Evolutionary conservation across 2,329 filamentous ascomycete genomes (phyloP), one percentile per base, ranked within the genome.

Genomic region (Teratosphaeria nubilosa): DNA sequence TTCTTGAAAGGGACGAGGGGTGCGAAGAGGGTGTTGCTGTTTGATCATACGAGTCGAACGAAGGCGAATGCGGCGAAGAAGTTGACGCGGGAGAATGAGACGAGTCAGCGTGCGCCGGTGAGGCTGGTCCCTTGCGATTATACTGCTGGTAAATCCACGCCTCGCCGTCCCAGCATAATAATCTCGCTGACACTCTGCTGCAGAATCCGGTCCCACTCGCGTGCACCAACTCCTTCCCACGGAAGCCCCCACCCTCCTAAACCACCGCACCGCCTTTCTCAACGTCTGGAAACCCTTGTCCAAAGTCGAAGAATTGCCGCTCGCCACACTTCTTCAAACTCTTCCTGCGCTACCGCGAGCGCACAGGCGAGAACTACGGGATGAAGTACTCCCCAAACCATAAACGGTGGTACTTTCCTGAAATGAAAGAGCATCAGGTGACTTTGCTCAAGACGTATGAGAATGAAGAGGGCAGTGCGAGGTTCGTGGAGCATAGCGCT

Each of bases 81-180:
- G 41, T 62, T 74, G 48, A 73, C 72, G 13, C 66, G 72, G 24
- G 68, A 73, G 56, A 68, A 65, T 1, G 67, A 68, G 11, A 71
- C 69, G 0, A 61, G 63, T 9, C 69, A 73, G 55, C 74, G 78
- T 34, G 73, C 76, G 5, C 78, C 78, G 2, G 77, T 80, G 1
- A 75, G 76, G 59, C 72, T 78, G n/a, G 77, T 80, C 1, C 78
- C 80, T 63, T 78, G 79, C 66, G 78, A 80, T 61, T 78, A 80
- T 60, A 77, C 77, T 53, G 34, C 34, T 37, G 34, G 34, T 37
- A 16, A 37, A 1, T 37, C 34, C 11, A 30, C 27, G 7, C 27
- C 27, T 30, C 27, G 27, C 27, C 27, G 27, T 30, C 27, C n/a
- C 27, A 30, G 27, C 34, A 13, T 13, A 4, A 37, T 9, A 16